Conservation (phyloP, 306 rosid species). For the Rosa persica region DNA sequence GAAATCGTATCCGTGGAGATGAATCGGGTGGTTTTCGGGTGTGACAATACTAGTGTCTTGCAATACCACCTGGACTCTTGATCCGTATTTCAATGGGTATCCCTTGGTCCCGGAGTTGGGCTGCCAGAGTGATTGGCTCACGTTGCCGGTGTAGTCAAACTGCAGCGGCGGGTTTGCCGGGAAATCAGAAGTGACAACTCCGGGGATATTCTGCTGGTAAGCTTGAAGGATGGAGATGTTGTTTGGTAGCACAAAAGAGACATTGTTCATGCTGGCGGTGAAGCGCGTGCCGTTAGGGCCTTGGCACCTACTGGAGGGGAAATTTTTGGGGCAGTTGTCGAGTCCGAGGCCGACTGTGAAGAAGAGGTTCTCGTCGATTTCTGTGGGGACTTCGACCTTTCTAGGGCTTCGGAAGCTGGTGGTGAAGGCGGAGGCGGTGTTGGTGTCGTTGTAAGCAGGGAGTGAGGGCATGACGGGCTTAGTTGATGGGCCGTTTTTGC, state of each 20-base stretch:
- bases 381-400: constrained; percentile 60
- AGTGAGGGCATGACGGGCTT: constrained; percentile 60
- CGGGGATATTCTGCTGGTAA: constrained; percentile 50
- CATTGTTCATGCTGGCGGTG: constrained; percentile 84
- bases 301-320: constrained; percentile 43
- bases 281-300: constrained; percentile 93
- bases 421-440: constrained; percentile 67
- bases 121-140: constrained; percentile 79
- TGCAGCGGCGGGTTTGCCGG: constrained; percentile 62
- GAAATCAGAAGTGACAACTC: constrained; percentile 72
- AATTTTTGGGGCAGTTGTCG: constrained; percentile 60
- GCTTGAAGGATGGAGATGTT: constrained; percentile 74
- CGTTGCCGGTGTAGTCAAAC: constrained; percentile 83
- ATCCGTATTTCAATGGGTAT: constrained; percentile 61
- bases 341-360: constrained; percentile 75
- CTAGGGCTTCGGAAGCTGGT: constrained; percentile 52
- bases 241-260: constrained; percentile 69
- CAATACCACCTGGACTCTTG: constrained; percentile 76
- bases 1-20: constrained; percentile 94
- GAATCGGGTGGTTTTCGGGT: constrained; percentile 82
- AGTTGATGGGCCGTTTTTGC: constrained; percentile 29
- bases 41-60: constrained; percentile 83
- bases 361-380: constrained; percentile 69
- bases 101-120: constrained; percentile 65
- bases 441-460: constrained; percentile 82